These are phyloP conservation scores for Pulveroboletus sp. DNA, from an alignment of 1,284 basidiomycete species.

Conservation along the genomic window DNA sequence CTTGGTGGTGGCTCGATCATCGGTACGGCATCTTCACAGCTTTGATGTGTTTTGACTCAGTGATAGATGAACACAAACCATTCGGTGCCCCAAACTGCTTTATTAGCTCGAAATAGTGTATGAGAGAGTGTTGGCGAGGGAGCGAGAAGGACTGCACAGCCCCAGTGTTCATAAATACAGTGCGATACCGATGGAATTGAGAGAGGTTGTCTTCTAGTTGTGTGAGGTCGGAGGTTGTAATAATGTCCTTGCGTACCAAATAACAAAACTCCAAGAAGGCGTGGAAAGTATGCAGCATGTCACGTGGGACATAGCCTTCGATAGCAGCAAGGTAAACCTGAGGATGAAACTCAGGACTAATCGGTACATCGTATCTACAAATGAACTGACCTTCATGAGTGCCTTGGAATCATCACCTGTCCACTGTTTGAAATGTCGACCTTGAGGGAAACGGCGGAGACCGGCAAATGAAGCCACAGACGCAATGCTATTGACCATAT, in stretches of 20 bases:
- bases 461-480: too few species aligned
- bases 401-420: conserved; percentile 22
- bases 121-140: background rate
- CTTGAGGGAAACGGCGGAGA: conserved; percentile 13
- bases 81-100: background rate
- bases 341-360: too few species aligned
- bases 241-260: background rate
- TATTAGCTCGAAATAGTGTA: background rate
- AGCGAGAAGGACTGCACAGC: background rate
- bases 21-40: too few species aligned
- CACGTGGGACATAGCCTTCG: background rate
- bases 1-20: too few species aligned
- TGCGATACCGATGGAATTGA: background rate
- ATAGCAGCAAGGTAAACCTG: background rate
- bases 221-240: background rate
- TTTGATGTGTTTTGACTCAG: background rate
- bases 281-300: background rate
- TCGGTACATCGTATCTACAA: too few species aligned
- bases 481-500: too few species aligned
- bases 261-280: background rate
- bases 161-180: too few species aligned
- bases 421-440: conserved; percentile 21
- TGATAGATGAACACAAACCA: background rate
- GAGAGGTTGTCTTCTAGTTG: background rate
- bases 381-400: conserved; percentile 14